Evolutionary conservation across 225 moss, liverwort and hornwort genomes (phyloP), one percentile per base, ranked within the genome.

Genomic region (Marchantia paleacea): DNA sequence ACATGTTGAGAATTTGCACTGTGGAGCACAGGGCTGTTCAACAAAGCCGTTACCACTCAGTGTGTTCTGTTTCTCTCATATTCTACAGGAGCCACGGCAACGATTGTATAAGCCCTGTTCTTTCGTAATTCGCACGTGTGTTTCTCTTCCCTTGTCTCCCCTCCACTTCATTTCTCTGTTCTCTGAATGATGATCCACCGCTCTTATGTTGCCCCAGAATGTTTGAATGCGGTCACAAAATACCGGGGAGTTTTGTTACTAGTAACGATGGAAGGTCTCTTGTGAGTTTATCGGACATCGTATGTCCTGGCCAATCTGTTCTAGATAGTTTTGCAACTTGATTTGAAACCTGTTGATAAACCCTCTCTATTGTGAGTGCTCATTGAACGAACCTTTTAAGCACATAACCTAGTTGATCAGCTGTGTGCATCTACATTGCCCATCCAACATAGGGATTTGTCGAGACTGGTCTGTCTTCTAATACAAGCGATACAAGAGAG

Each of bases 41-140:
- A 82, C 91, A 51, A 95, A 94, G 85, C 92, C 95, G 31, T 78
- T 99, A 80, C 90, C 91, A 63, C 63, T 99, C 73, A 99, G 93
- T 83, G 90, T 93, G 58, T 99, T 93, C 80, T 99, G 97, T 86
- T 91, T 90, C 76, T 65, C 85, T 22, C 97, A 99, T 75, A 92
- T 99, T 53, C 85, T 99, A 31, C 84, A 84, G 88, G 97, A 99
- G 77, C 95, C 97, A 52, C 95, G 97, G 30, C 97, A 99, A 79
- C 95, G 93, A 24, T 80, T 99, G 75, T 99, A 99, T 84, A 95
- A 91, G 82, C 95, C 97, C 22, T 99, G 97, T 81, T 89, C 92
- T 78, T 95, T 90, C 83, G 82, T 88, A 22, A 78, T 88, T 73
- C 95, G 95, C 86, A 90, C 86, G 90, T 94, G 22, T 16, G 80